Evolutionary conservation across 352 stramenopile species (phyloP), one percentile per base, ranked within the genome.

Genomic region (Pythium dissimile): DNA sequence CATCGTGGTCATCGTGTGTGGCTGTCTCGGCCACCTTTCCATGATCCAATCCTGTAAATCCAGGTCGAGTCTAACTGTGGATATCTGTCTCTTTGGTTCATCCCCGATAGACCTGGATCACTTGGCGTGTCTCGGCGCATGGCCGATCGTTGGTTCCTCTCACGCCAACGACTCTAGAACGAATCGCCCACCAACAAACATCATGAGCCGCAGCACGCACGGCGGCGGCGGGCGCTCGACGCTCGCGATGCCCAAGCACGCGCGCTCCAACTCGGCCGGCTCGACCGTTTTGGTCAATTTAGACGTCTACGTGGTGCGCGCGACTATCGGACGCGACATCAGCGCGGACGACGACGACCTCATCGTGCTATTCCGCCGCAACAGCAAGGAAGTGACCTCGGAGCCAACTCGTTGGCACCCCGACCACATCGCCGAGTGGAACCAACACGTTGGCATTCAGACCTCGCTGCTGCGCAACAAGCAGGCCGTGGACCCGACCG

Each of bases 321-420:
- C 81, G 41, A 89, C 82, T 35, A 86, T 92, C 35, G 81, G 79
- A 5, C 75, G 71, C 47, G 81, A 92, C 60, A 88, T 89, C 66
- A 85, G 71, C 43, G 69, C 81, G 15, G 66, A 61, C n/a, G 81
- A 92, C 51, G 72, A 88, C 30, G 76, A 89, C 47, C 67, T 92
- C 53, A 84, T 92, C 66, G 81, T 92, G 61, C 75, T 92, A 43
- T 89, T 92, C 63, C 79, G 81, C 15, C 81, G 81, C 60, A 92
- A 92, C 62, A 83, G 69, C 58, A 91, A 91, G 57, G 81, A 92
- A 56, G 69, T 92, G 34, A 84, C 77, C 57, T 88, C 77, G 11
- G 73, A 89, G 52, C 75, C 81, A 12, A 80, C 77, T 48, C 77
- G 63, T 12, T 92, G 81, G 81, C 74, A 73, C 42, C 50, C 63